Evolutionary conservation across 257 asterid genomes (phyloP).

Genomic region (Nicotiana tabacum): DNA sequence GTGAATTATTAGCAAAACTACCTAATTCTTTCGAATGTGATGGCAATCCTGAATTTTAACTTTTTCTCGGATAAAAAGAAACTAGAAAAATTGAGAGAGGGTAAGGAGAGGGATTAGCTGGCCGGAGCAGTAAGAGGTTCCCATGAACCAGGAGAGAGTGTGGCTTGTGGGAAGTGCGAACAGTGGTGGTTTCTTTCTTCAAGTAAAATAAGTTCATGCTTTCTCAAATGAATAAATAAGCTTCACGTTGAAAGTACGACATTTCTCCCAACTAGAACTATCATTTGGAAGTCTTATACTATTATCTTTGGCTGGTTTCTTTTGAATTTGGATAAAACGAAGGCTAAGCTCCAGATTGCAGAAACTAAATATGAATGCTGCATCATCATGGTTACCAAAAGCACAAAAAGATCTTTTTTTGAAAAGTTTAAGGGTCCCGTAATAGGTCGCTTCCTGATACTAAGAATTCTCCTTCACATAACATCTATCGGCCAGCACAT

Average conservation of each 20-base stretch:
- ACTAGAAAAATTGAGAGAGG: neutral
- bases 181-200: neutral
- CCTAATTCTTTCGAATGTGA: neutral
- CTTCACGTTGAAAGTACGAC: neutral
- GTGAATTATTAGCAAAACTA: neutral
- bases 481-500: neutral
- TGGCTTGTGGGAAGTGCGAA: neutral
- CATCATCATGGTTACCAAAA: neutral
- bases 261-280: neutral
- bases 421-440: neutral
- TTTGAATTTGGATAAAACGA: neutral
- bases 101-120: neutral
- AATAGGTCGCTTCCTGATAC: neutral
- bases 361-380: neutral
- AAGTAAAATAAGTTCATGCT: neutral
- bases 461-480: neutral
- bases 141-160: neutral
- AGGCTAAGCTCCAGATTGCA: neutral
- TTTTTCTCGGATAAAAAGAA: neutral
- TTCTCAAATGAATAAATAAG: neutral
- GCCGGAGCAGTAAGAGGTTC: neutral
- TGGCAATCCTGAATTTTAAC: neutral
- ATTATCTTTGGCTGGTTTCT: neutral
- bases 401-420: neutral
- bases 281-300: neutral